These are phyloP conservation scores for Tubosaeta sp. DNA, from an alignment of 768 basidiomycete genomes.

Conservation along the genomic window DNA sequence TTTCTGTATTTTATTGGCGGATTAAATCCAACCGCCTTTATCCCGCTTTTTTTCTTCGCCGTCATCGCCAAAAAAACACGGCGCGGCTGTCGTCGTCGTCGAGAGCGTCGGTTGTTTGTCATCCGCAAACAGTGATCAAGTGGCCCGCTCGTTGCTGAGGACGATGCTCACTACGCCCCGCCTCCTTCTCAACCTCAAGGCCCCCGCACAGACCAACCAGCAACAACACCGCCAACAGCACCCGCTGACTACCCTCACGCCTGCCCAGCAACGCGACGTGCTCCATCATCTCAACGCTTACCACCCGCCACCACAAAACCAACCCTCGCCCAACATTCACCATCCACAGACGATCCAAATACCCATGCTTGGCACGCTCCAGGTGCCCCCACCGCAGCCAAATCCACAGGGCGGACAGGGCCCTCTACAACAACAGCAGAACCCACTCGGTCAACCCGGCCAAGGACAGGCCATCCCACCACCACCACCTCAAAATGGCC, in stretches of 20 bases:
- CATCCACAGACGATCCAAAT: conserved; percentile 45
- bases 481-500: conserved; percentile 79
- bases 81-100: conserved; percentile 7
- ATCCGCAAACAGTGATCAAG: conserved; percentile 24
- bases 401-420: conserved; percentile 35
- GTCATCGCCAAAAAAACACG: conserved; percentile 2
- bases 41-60: background rate
- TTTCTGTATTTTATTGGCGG: conserved; percentile 54
- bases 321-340: conserved; percentile 31
- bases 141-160: conserved; percentile 12
- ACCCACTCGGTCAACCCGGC: conserved; percentile 49
- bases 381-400: conserved; percentile 53
- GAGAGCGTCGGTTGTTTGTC: conserved; percentile 31
- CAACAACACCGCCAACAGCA: conserved; percentile 21
- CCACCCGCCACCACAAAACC: conserved; percentile 21
- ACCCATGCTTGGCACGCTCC: conserved; percentile 71
- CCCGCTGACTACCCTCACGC: conserved; percentile 25
- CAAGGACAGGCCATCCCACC: conserved; percentile 59
- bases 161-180: conserved; percentile 34
- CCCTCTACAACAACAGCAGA: conserved; percentile 50
- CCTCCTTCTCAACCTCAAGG: conserved; percentile 31
- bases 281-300: conserved; percentile 28
- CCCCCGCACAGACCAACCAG: conserved; percentile 20
- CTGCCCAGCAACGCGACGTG: conserved; percentile 27
- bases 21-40: conserved; percentile 3